Conservation (phyloP, 192 early-diverging fungal species). For the Coemansia sp. region DNA sequence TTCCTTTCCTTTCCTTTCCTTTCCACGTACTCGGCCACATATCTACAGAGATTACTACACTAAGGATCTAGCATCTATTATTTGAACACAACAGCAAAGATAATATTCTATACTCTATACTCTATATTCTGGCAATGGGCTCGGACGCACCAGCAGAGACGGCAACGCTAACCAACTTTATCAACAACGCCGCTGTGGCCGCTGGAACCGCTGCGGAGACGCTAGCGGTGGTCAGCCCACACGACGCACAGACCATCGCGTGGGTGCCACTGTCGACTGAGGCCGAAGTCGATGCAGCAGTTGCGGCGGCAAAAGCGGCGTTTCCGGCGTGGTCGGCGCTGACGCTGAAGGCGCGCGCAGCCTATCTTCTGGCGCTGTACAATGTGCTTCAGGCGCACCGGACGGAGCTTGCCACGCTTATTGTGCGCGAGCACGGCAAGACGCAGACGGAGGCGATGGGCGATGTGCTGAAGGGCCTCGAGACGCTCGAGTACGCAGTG, state of each 20-base stretch:
- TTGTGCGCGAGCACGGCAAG: constrained; percentile 81
- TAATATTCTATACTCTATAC: neutral
- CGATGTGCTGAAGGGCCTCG: constrained; percentile 74
- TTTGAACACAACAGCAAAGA: neutral
- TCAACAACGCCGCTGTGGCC: constrained; percentile 21
- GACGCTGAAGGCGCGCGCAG: constrained; percentile 72
- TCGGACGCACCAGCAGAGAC: constrained; percentile 1
- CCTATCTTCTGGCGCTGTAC: constrained; percentile 63
- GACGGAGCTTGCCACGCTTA: constrained; percentile 69
- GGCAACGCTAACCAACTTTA: constrained; percentile 35
- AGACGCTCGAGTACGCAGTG: constrained; percentile 77
- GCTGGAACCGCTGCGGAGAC: constrained; percentile 25
- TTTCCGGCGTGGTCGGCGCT: constrained; percentile 60
- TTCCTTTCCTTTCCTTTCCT: constrained; percentile 5
- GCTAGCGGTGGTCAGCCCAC: constrained; percentile 66
- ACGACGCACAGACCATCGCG: constrained; percentile 63
- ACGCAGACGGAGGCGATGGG: constrained; percentile 69
- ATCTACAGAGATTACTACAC: no score
- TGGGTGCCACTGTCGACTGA: constrained; percentile 61
- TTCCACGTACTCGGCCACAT: no score
- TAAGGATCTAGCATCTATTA: no score
- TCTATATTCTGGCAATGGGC: neutral
- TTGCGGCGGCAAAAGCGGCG: constrained; percentile 59
- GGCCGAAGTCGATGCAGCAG: constrained; percentile 62
- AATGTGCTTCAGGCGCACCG: constrained; percentile 56